These are phyloP conservation scores for Saprolegnia parasitica DNA, from an alignment of 352 stramenopile species.

Conservation along the genomic window DNA sequence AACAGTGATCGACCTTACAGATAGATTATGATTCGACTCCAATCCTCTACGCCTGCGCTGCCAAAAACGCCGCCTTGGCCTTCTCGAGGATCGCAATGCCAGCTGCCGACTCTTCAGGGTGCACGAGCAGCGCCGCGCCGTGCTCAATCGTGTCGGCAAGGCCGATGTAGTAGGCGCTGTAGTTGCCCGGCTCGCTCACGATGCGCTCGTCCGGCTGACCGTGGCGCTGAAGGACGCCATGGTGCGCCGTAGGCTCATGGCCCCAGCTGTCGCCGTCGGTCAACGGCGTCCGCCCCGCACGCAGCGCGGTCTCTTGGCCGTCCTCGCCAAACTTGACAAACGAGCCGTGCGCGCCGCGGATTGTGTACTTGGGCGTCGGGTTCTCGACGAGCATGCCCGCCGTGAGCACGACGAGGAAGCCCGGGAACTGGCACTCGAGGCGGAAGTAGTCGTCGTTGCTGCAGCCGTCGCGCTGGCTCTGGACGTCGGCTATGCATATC, in stretches of 20 bases:
- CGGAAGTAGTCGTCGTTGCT: slow-evolving; percentile 73
- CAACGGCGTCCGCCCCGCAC: slow-evolving; percentile 49
- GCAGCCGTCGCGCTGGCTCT: slow-evolving; percentile 63
- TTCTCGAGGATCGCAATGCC: slow-evolving; percentile 74
- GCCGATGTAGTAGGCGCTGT: slow-evolving; percentile 69
- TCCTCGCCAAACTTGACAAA: slow-evolving; percentile 66
- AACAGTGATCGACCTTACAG: background rate
- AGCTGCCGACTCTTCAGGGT: slow-evolving; percentile 45
- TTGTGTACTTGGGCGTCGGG: slow-evolving; percentile 52
- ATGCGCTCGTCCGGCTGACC: slow-evolving; percentile 32
- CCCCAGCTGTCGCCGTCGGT: slow-evolving; percentile 40
- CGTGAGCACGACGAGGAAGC: slow-evolving; percentile 52
- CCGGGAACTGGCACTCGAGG: slow-evolving; percentile 58
- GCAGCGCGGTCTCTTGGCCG: slow-evolving; percentile 54
- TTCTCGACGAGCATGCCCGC: slow-evolving; percentile 65
- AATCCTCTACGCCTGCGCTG: background rate
- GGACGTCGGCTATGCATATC: slow-evolving; percentile 42
- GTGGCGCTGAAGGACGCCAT: slow-evolving; percentile 40
- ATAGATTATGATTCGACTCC: too few relatives aligned
- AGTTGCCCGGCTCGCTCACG: slow-evolving; percentile 44
- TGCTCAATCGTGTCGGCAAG: slow-evolving; percentile 56
- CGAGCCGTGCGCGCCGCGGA: slow-evolving; percentile 51
- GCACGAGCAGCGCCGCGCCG: slow-evolving; percentile 44
- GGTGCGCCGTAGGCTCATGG: slow-evolving; percentile 42
- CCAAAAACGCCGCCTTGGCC: slow-evolving; percentile 39